Percentiles rank a stretch among this genome's conserved stretches.
Conservation (phyloP, 164 flowering plant genomes). For the Pachysandra terminalis region DNA sequence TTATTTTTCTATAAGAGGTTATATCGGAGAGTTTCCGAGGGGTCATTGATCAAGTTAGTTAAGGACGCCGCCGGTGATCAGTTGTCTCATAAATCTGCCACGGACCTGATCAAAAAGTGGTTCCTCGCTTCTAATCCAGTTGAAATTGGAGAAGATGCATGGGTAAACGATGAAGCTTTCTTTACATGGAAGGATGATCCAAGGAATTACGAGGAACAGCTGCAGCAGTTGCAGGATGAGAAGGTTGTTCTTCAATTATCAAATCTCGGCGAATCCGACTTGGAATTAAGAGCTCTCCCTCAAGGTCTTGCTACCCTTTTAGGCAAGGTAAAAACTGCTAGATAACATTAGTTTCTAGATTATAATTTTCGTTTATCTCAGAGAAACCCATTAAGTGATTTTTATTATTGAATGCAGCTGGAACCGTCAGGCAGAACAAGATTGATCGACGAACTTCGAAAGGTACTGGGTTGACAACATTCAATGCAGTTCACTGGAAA, state of each 20-base stretch:
- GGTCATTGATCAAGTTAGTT: constrained; percentile 50
- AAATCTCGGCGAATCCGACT: constrained; percentile 53
- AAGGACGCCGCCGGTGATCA: constrained; percentile 79
- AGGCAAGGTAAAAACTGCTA: constrained; percentile 57
- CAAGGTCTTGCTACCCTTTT: constrained; percentile 81
- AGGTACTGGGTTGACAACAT: too few relatives aligned
- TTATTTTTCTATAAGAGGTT: constrained; percentile 80
- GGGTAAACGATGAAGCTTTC: constrained; percentile 80
- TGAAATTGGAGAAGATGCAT: constrained; percentile 40
- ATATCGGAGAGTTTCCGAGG: constrained; percentile 69
- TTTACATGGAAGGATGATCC: constrained; percentile 73
- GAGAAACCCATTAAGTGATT: too few relatives aligned
- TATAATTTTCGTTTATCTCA: too few relatives aligned
- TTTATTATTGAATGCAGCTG: too few relatives aligned
- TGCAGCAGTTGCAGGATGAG: constrained; percentile 71
- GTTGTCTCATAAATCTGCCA: constrained; percentile 57
- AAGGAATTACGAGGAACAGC: constrained; percentile 56
- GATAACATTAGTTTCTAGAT: background rate
- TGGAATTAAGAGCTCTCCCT: constrained; percentile 82
- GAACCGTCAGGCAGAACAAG: too few relatives aligned
- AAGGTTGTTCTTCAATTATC: constrained; percentile 69
- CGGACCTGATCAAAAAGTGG: constrained; percentile 68
- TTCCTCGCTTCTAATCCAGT: constrained; percentile 47
- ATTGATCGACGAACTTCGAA: too few relatives aligned
- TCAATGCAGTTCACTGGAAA: too few relatives aligned